Evolutionary conservation across 2,329 filamentous ascomycete species (phyloP).

Genomic region (Talaromyces sp.): DNA sequence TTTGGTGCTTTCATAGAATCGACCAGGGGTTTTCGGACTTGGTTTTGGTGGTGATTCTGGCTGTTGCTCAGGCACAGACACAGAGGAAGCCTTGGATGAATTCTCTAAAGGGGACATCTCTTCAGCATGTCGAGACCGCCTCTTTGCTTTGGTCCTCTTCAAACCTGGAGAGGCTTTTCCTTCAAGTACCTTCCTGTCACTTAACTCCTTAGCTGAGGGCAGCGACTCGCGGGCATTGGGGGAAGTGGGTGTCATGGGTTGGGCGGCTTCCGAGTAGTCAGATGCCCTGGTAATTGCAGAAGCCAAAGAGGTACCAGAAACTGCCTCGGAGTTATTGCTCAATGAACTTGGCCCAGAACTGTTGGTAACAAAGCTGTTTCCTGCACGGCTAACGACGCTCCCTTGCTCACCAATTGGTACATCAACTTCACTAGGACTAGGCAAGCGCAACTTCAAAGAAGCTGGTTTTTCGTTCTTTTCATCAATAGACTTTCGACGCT

Average conservation of each 20-base stretch:
- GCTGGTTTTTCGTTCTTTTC: constrained; percentile 18
- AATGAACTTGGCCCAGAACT: constrained; percentile 29
- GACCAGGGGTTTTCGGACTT: constrained; percentile 10
- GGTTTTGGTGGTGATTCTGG: constrained; percentile 11
- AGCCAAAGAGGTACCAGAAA: constrained; percentile 24
- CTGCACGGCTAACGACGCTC: constrained; percentile 42
- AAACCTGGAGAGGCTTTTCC: constrained; percentile 30
- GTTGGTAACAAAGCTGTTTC: constrained; percentile 30
- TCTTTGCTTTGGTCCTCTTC: constrained; percentile 38
- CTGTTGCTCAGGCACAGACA: constrained; percentile 19
- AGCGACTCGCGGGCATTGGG: constrained; percentile 24
- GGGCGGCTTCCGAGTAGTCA: constrained; percentile 24
- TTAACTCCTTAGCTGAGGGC: constrained; percentile 22
- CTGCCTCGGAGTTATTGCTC: constrained; percentile 22
- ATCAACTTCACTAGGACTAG: constrained; percentile 52
- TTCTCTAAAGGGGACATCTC: constrained; percentile 23
- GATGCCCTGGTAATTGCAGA: constrained; percentile 31
- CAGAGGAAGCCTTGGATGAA: constrained; percentile 18
- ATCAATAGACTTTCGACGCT: constrained; percentile 23
- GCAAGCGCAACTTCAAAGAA: constrained; percentile 29
- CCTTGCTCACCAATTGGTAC: constrained; percentile 59
- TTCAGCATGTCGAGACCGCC: constrained; percentile 35
- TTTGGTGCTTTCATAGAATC: constrained; percentile 7
- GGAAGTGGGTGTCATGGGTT: constrained; percentile 16
- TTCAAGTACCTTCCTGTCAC: constrained; percentile 20